phyloP scores from a whole-genome alignment of 768 basidiomycete genomes.

The Boletus patriciae region DNA sequence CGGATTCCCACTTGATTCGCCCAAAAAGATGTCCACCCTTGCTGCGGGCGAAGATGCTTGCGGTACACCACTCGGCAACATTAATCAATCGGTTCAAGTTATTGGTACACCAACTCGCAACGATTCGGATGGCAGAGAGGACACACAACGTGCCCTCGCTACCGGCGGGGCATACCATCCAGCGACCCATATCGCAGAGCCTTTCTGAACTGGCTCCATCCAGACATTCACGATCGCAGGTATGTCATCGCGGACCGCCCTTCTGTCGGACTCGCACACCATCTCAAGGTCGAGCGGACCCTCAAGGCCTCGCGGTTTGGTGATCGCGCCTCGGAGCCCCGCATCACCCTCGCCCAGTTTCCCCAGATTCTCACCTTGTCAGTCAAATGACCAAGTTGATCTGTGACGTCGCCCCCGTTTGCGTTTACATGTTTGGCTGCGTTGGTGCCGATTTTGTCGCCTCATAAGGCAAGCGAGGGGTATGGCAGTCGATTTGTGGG shows the following conservation, averaged over 20 bases:
- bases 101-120: background rate
- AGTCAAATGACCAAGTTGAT: constrained; percentile 3
- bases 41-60: background rate
- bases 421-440: no score
- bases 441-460: no score
- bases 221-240: no score
- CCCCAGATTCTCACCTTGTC: constrained; percentile 7
- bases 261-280: background rate
- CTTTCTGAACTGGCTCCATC: background rate
- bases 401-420: no score
- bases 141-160: constrained; percentile 18
- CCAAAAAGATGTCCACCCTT: constrained; percentile 10
- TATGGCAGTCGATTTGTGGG: no score
- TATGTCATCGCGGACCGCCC: background rate
- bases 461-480: no score
- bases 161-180: constrained; percentile 3
- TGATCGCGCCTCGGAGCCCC: background rate
- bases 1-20: constrained; percentile 2
- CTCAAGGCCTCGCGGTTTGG: constrained; percentile 2
- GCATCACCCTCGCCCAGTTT: constrained; percentile 3
- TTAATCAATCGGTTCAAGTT: background rate
- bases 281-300: constrained; percentile 9
- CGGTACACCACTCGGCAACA: background rate
- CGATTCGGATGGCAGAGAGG: background rate
- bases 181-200: background rate